phyloP scores from a whole-genome alignment of 306 rosid species.

The Fragaria nilgerrensis region DNA sequence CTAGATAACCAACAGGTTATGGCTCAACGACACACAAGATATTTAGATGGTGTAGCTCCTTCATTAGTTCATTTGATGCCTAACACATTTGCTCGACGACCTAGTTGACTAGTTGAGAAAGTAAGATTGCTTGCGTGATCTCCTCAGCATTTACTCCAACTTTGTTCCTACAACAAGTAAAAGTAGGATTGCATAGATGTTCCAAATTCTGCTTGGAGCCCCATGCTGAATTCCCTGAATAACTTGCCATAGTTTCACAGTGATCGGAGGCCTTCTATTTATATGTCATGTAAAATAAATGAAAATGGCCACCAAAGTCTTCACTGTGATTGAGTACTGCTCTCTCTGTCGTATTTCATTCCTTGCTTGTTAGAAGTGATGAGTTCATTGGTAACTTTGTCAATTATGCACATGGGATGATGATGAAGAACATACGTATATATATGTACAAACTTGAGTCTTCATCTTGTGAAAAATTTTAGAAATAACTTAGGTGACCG shows the following conservation, averaged over 20 bases:
- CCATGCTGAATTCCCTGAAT: neutral
- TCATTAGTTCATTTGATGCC: too few species aligned
- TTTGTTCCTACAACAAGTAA: neutral
- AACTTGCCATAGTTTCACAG: neutral
- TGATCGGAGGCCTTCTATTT: neutral
- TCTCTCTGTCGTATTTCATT: neutral
- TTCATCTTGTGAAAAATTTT: too few species aligned
- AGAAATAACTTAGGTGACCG: too few species aligned
- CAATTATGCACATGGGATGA: conserved; percentile 6
- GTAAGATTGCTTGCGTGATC: neutral
- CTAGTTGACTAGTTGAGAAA: neutral
- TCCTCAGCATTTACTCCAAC: conserved; percentile 1
- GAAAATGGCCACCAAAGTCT: neutral
- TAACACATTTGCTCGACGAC: neutral
- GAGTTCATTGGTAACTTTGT: neutral
- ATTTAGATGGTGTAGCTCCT: neutral
- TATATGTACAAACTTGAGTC: too few species aligned
- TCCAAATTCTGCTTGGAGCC: neutral
- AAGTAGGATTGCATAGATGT: neutral
- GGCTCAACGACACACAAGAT: too few species aligned
- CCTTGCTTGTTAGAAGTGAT: neutral
- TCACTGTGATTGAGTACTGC: neutral
- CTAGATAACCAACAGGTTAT: too few species aligned
- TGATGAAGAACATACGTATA: neutral
- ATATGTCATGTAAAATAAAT: neutral